Evolutionary conservation across 164 flowering plant genomes (phyloP).

Genomic region (Warburgia ugandensis): DNA sequence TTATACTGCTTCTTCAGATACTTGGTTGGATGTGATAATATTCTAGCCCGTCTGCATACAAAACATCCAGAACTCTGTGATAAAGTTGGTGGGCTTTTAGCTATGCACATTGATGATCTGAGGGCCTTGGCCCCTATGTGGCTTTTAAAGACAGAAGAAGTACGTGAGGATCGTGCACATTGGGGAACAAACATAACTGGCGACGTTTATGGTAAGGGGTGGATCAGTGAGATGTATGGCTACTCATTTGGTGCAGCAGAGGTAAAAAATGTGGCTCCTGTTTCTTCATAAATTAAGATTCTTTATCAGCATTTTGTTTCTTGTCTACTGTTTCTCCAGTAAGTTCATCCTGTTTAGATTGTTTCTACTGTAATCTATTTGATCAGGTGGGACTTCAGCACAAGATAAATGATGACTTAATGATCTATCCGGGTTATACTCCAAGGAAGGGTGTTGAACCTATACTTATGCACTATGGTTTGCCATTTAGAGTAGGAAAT

Average conservation of each 20-base stretch:
- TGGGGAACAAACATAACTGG: constrained; percentile 94
- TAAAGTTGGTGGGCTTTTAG: constrained; percentile 95
- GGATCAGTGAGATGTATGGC: constrained; percentile 99
- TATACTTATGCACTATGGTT: constrained; percentile 87
- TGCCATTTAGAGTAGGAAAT: constrained; percentile 83
- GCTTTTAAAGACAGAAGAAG: constrained; percentile 98
- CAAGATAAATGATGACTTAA: constrained; percentile 81
- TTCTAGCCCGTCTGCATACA: constrained; percentile 82
- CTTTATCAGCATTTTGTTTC: neutral
- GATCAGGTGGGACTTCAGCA: constrained; percentile 87
- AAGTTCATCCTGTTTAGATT: neutral
- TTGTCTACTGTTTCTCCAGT: neutral
- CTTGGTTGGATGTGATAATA: constrained; percentile 90
- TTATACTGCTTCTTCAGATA: constrained; percentile 39
- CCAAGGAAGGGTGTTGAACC: constrained; percentile 81
- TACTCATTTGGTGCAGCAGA: constrained; percentile 99
- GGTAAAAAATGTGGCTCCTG: constrained; percentile 33
- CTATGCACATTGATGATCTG: constrained; percentile 96
- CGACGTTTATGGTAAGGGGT: constrained; percentile 88
- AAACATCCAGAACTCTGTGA: constrained; percentile 89
- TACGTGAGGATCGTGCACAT: constrained; percentile 84
- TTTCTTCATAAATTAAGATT: neutral
- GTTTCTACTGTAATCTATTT: constrained; percentile 13
- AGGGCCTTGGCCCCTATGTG: constrained; percentile 88
- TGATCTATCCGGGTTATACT: constrained; percentile 93